Base-by-base conservation (phyloP, 345 rosid genomes). In the Linum lewisii region DNA sequence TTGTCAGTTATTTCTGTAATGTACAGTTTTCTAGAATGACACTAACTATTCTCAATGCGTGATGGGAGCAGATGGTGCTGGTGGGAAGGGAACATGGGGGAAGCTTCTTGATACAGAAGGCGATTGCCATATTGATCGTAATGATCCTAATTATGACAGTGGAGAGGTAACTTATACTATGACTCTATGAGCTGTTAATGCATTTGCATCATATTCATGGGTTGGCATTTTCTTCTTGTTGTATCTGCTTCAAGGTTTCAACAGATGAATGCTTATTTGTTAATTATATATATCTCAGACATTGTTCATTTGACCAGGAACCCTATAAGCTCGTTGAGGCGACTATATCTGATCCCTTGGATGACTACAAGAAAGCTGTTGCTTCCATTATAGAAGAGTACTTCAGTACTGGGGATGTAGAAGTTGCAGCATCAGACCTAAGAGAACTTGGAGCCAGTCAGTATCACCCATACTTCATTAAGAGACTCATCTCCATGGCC, bases 1-100 rank as follows among this genome's bases (percentile, higher is more conserved):
- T 24, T 37, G 14, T 15, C 21, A 54, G n/a, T 21, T 15, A 36
- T 37, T 0, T 5, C 36, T 8, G 14, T 54, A 44, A 25, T 22
- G 6, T 58, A 38, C 54, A 6, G 26, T 42, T 36, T 14, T 60
- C 42, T 47, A 32, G 6, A 36, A 51, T 38, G 3, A 7, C 59
- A 10, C 67, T 64, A 45, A 65, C 23, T 61, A 66, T 13, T 24
- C 18, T 29, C 44, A 24, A 63, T 29, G 51, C 49, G 65, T 24
- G 5, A 50, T 76, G 60, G 49, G 65, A 69, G 51, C 72, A 93
- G 99, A 94, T 59, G 97, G 97, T 62, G 99, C 72, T 65, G 96
- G 97, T 36, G 99, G 99, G n/a, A 90, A 87, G 75, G 97, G 97
- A 44, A 85, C 97, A 9, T 90, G 97, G 97, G 99, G 99, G 14